These are phyloP conservation scores for Amaranthus tricolor DNA, from an alignment of 179 eudicot genomes.

Conservation along the genomic window DNA sequence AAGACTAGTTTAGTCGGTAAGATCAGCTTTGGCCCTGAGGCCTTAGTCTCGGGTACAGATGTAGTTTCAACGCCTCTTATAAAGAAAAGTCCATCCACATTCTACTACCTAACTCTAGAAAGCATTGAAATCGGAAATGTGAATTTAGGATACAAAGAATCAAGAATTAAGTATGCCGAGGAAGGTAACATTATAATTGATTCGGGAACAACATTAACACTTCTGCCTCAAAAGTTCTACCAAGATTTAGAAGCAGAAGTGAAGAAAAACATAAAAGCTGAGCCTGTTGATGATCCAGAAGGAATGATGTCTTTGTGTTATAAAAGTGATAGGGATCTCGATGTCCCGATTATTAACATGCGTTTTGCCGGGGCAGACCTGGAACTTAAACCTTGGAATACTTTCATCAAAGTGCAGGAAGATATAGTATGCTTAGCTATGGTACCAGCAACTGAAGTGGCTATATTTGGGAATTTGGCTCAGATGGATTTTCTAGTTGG, in stretches of 20 bases:
- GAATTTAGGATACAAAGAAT: constrained; percentile 1
- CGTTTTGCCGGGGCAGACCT: constrained; percentile 40
- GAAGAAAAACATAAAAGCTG: constrained; percentile 23
- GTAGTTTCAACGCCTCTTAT: constrained; percentile 44
- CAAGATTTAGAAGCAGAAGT: constrained; percentile 19
- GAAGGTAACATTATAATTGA: constrained; percentile 52
- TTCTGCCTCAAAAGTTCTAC: constrained; percentile 33
- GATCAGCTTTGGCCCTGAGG: constrained; percentile 45
- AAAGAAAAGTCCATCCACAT: constrained; percentile 27
- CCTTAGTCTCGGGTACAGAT: constrained; percentile 19
- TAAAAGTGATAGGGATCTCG: constrained; percentile 8
- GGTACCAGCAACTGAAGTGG: constrained; percentile 21
- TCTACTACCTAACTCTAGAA: constrained; percentile 45
- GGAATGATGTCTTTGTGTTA: constrained; percentile 38
- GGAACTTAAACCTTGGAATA: constrained; percentile 16
- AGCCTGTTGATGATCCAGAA: constrained; percentile 26
- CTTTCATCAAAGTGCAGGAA: constrained; percentile 22
- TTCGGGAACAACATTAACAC: constrained; percentile 54
- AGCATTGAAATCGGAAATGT: constrained; percentile 32
- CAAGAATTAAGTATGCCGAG: neutral
- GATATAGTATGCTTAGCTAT: constrained; percentile 40
- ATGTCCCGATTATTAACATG: constrained; percentile 28
- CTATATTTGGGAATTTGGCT: constrained; percentile 44
- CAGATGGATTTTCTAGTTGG: constrained; percentile 41
- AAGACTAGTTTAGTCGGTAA: constrained; percentile 27